These are phyloP conservation scores for Populus ilicifolia DNA, from an alignment of 345 rosid species.

Conservation along the genomic window DNA sequence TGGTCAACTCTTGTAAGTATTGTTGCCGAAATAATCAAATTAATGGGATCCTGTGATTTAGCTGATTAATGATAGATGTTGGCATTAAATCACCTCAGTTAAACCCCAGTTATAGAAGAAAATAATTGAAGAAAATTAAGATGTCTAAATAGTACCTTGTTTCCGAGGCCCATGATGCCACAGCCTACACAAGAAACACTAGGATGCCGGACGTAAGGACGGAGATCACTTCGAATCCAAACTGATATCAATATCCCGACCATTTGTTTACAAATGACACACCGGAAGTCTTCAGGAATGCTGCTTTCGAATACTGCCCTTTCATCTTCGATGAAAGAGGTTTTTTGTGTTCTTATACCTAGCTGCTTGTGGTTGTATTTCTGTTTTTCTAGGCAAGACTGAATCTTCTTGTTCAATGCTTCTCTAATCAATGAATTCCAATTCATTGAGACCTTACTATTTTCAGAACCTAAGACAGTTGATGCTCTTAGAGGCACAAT, in stretches of 20 bases:
- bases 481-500: conserved; percentile 64
- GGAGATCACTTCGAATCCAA: conserved; percentile 57
- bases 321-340: conserved; percentile 17
- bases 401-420: conserved; percentile 45
- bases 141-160: conserved; percentile 45
- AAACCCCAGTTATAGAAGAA: not conserved
- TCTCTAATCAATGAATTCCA: conserved; percentile 68
- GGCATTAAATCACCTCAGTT: not conserved
- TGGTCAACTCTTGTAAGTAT: not conserved
- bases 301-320: not conserved
- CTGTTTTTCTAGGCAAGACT: not conserved
- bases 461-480: conserved; percentile 59
- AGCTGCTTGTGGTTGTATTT: not conserved
- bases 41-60: not conserved
- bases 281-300: conserved; percentile 33
- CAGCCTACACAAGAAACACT: conserved; percentile 76
- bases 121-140: not conserved
- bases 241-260: conserved; percentile 70
- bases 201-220: conserved; percentile 46
- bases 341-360: not conserved
- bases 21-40: not conserved
- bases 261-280: conserved; percentile 75
- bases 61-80: not conserved
- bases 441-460: conserved; percentile 40
- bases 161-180: conserved; percentile 79